phyloP scores from a whole-genome alignment of 768 basidiomycete genomes.

The Suillus lakei region DNA sequence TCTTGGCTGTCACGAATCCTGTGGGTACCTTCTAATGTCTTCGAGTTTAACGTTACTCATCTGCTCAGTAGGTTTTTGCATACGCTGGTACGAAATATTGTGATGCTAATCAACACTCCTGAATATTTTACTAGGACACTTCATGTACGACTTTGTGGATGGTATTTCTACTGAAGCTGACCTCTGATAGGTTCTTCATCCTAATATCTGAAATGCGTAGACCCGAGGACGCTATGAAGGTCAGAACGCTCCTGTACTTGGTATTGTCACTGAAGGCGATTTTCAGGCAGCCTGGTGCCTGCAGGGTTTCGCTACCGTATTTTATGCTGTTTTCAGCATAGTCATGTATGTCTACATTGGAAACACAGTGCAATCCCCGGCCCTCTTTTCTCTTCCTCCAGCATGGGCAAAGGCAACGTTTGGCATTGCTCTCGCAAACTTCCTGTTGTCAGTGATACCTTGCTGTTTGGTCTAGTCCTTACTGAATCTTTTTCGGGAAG shows the following conservation, averaged over 20 bases:
- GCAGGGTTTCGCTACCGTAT: constrained; percentile 55
- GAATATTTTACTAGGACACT: constrained; percentile 44
- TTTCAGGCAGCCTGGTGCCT: constrained; percentile 55
- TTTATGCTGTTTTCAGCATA: constrained; percentile 53
- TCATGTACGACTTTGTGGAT: constrained; percentile 44
- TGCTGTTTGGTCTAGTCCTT: neutral
- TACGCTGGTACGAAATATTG: constrained; percentile 46
- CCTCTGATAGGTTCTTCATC: constrained; percentile 54
- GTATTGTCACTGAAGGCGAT: neutral
- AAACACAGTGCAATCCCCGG: constrained; percentile 49
- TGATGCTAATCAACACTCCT: neutral
- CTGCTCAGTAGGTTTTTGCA: constrained; percentile 45
- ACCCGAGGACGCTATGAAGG: constrained; percentile 62
- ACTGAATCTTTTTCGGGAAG: constrained; percentile 26
- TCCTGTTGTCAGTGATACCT: constrained; percentile 45
- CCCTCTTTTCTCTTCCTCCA: constrained; percentile 50
- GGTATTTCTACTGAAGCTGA: constrained; percentile 7
- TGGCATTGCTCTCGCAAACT: constrained; percentile 54
- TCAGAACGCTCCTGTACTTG: constrained; percentile 16
- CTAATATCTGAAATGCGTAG: constrained; percentile 60
- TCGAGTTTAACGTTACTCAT: constrained; percentile 1
- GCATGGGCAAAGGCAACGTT: constrained; percentile 56
- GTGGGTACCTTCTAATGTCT: constrained; percentile 33
- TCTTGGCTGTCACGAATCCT: constrained; percentile 57
- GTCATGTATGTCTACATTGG: constrained; percentile 54